These are phyloP conservation scores for Chrysoporthe puriensis DNA, from an alignment of 2,329 filamentous ascomycete species.

Conservation along the genomic window DNA sequence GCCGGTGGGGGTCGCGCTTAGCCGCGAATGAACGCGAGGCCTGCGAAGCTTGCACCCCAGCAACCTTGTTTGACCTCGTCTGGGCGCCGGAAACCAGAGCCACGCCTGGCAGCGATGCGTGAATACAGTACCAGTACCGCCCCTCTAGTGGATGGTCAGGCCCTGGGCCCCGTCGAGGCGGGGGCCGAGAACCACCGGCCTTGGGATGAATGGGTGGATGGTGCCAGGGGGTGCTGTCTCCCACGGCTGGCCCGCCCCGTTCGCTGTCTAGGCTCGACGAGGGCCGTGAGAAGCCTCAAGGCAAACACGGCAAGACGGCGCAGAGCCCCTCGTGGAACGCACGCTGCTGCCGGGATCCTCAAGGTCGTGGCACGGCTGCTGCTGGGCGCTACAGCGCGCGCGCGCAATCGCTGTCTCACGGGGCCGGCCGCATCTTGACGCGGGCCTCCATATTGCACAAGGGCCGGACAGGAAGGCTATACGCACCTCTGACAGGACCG, in stretches of 20 bases:
- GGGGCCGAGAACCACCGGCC: neutral
- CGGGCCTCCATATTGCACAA: conserved; percentile 1
- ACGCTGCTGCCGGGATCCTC: neutral
- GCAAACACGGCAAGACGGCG: neutral
- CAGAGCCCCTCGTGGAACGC: neutral
- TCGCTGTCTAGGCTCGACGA: too few relatives aligned
- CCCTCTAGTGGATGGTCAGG: conserved; percentile 5
- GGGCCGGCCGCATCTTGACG: conserved; percentile 8
- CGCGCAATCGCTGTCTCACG: conserved; percentile 6
- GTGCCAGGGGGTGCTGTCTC: neutral
- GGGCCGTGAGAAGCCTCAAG: neutral
- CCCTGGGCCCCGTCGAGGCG: conserved; percentile 4
- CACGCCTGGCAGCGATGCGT: neutral
- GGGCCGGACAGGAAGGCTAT: neutral
- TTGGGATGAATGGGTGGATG: too few relatives aligned
- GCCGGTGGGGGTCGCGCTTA: conserved; percentile 10
- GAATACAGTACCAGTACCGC: neutral
- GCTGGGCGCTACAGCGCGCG: neutral
- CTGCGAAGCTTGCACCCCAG: neutral
- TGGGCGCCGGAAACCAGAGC: neutral
- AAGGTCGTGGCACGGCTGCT: neutral
- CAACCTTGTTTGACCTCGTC: neutral
- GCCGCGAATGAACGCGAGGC: conserved; percentile 11
- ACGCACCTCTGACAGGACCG: neutral
- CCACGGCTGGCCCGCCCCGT: neutral